Evolutionary conservation across 179 eudicot genomes (phyloP).

Genomic region (Spinacia oleracea): DNA sequence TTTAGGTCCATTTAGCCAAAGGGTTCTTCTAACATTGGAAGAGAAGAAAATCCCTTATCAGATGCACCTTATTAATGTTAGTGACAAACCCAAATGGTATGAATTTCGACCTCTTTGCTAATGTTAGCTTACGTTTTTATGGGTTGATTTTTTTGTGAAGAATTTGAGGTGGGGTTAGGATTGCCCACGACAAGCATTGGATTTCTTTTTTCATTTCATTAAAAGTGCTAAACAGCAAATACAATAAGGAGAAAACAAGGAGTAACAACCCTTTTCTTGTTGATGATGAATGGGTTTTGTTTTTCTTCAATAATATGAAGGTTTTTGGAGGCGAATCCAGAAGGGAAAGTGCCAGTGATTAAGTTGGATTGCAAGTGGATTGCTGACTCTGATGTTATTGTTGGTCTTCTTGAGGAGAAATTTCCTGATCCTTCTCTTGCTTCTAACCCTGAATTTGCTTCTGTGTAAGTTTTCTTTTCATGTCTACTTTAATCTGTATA

Average conservation of each 20-base stretch:
- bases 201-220: no score
- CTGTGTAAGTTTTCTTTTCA: slow-evolving; percentile 54
- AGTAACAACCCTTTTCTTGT: no score
- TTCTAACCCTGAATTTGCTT: slow-evolving; percentile 59
- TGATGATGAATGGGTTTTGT: neutral
- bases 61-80: slow-evolving; percentile 51
- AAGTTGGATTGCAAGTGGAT: slow-evolving; percentile 80
- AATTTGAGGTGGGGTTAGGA: slow-evolving; percentile 5
- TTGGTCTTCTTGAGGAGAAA: slow-evolving; percentile 74
- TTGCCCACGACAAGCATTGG: no score
- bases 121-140: neutral
- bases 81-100: slow-evolving; percentile 76
- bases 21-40: slow-evolving; percentile 73
- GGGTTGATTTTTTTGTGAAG: slow-evolving; percentile 9
- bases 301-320: slow-evolving; percentile 27
- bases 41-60: slow-evolving; percentile 77
- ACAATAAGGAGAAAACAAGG: no score
- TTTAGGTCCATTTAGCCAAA: slow-evolving; percentile 71
- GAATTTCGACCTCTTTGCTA: neutral
- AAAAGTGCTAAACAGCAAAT: no score
- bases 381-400: slow-evolving; percentile 87
- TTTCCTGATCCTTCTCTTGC: slow-evolving; percentile 67
- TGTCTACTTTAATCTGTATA: neutral
- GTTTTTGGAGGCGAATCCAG: slow-evolving; percentile 76
- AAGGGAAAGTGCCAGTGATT: slow-evolving; percentile 84